Base-by-base conservation (phyloP, 148 eudicot species). In the Fagopyrum homotropicum region DNA sequence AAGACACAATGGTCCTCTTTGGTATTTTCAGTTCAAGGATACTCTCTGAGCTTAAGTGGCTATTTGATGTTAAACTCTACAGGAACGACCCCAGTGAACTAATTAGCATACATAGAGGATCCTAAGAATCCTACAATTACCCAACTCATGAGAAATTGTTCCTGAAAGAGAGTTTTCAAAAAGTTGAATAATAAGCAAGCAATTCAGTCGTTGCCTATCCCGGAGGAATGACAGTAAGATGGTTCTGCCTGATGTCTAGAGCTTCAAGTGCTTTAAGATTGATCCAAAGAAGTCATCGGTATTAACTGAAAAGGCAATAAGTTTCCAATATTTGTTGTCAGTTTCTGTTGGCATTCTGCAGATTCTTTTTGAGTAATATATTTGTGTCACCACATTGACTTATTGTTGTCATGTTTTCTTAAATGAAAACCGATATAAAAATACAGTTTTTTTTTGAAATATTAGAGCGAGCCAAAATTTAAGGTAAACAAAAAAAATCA, bases 21-120 rank as follows among this genome's bases (percentile, higher is more conserved):
- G n/a, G n/a, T n/a, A n/a, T n/a, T n/a, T n/a, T n/a, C n/a, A n/a
- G n/a, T n/a, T n/a, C n/a, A n/a, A n/a, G n/a, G n/a, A n/a, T n/a
- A n/a, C n/a, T n/a, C n/a, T n/a, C n/a, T n/a, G n/a, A n/a, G n/a
- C n/a, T n/a, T n/a, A n/a, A n/a, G n/a, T 22, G 26, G 26, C 26
- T 22, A 22, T 22, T 22, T 22, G 26, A 22, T 22, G 26, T 22
- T 22, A 22, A 93, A 78, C 81, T 88, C 93, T 3, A 81, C 40
- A 51, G 97, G 98, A 55, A 93, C 87, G 56, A 70, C 44, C n/a
- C 97, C 98, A 4, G 77, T 80, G 59, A 93, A 80, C 6, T 75
- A 63, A 73, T 93, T 93, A 59, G 19, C 76, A 59, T 86, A 86
- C 2, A 86, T 61, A 75, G 1, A 94, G 73, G 56, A 45, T 8